phyloP scores from a whole-genome alignment of 352 stramenopile species.

The Chrysophaeum taylorii region DNA sequence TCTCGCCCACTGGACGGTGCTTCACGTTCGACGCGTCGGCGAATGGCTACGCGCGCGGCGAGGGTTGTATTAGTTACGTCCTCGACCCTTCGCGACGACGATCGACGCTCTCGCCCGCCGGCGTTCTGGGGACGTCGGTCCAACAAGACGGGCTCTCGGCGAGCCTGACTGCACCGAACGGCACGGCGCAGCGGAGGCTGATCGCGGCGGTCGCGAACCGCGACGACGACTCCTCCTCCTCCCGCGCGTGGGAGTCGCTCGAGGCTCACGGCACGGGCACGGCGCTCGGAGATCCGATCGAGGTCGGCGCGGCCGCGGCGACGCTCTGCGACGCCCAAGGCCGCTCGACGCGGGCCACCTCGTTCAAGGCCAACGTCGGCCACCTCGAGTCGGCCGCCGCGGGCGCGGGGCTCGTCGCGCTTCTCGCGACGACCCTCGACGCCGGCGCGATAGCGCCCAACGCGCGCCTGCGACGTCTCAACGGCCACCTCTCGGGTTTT shows the following conservation, averaged over 20 bases:
- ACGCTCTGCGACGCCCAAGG: neutral
- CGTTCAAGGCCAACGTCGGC: conserved; percentile 5
- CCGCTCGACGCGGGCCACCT: neutral
- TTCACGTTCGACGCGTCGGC: conserved; percentile 1
- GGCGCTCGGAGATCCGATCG: conserved; percentile 5
- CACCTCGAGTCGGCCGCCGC: conserved; percentile 2
- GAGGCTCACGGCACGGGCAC: conserved; percentile 12
- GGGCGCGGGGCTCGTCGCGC: neutral
- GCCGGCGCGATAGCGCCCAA: neutral
- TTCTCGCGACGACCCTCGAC: neutral
- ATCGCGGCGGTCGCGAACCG: neutral
- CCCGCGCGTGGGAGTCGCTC: too few relatives aligned
- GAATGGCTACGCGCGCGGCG: neutral
- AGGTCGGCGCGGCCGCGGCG: neutral
- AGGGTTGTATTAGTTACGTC: neutral
- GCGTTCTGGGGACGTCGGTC: too few relatives aligned
- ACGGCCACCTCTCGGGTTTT: neutral
- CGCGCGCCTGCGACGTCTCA: neutral
- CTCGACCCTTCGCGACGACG: neutral
- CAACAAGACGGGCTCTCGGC: neutral
- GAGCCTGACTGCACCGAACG: too few relatives aligned
- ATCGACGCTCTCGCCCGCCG: too few relatives aligned
- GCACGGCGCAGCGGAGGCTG: neutral
- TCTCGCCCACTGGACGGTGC: neutral
- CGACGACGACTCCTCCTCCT: too few relatives aligned